Conservation (phyloP, 2,329 filamentous ascomycete species). For the Helotiales sp. region DNA sequence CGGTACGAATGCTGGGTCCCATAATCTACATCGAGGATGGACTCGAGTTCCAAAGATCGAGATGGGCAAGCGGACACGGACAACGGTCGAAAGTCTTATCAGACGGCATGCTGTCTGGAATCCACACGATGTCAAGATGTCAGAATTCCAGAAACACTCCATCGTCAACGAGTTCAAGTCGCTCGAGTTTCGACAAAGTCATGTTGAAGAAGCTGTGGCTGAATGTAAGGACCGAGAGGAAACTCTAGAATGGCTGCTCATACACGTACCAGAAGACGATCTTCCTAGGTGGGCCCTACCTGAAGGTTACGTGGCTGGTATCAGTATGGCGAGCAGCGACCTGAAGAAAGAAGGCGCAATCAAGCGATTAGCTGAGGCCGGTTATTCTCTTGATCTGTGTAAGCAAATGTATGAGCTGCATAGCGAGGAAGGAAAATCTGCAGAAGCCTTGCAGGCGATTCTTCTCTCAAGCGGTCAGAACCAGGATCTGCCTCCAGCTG, state of each 20-base stretch:
- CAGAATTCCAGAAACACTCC: constrained; percentile 52
- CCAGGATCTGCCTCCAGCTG: constrained; percentile 35
- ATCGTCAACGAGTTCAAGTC: constrained; percentile 72
- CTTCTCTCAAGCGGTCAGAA: constrained; percentile 53
- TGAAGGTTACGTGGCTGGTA: constrained; percentile 86
- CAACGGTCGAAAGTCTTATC: constrained; percentile 77
- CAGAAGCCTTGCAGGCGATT: constrained; percentile 74
- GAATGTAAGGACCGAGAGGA: constrained; percentile 92
- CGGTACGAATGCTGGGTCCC: constrained; percentile 35
- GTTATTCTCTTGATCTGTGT: constrained; percentile 84
- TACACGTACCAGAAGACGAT: constrained; percentile 96
- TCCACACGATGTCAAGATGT: constrained; percentile 69
- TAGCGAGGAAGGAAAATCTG: constrained; percentile 72
- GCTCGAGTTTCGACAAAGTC: constrained; percentile 86
- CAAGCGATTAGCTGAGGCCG: constrained; percentile 76
- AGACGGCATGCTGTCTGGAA: constrained; percentile 85
- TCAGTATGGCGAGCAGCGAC: constrained; percentile 81
- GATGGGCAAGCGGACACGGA: constrained; percentile 80
- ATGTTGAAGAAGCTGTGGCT: constrained; percentile 82
- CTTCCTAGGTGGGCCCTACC: constrained; percentile 90
- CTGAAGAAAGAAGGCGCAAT: constrained; percentile 79
- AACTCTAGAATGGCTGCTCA: constrained; percentile 90
- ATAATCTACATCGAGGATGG: constrained; percentile 68
- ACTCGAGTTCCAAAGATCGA: constrained; percentile 85
- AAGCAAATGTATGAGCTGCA: constrained; percentile 72